These are phyloP conservation scores for Diaporthe citri DNA, from an alignment of 2,329 filamentous ascomycete species.

Conservation along the genomic window DNA sequence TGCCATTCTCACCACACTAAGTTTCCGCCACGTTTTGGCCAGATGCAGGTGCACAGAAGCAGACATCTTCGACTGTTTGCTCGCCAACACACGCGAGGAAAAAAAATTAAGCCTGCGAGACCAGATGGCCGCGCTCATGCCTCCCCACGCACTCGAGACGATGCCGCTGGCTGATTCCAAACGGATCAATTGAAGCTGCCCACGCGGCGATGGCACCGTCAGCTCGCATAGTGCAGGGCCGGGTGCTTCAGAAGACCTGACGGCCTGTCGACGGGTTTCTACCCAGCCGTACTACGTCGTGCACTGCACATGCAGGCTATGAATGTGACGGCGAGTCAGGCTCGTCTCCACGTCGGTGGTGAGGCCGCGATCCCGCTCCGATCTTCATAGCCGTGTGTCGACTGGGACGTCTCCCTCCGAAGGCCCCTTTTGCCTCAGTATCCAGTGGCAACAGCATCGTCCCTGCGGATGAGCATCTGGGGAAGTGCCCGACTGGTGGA, in stretches of 20 bases:
- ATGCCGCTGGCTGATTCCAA: neutral
- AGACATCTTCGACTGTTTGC: neutral
- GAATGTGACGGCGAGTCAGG: slow-evolving; percentile 29
- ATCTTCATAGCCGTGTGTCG: slow-evolving; percentile 18
- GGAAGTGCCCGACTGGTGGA: slow-evolving; percentile 8
- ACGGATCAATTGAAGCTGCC: neutral
- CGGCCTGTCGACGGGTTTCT: slow-evolving; percentile 10
- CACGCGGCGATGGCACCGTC: neutral
- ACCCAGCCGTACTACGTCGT: slow-evolving; percentile 14
- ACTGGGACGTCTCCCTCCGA: slow-evolving; percentile 20
- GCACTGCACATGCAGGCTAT: slow-evolving; percentile 15
- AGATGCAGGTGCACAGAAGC: slow-evolving; percentile 29
- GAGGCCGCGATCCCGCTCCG: slow-evolving; percentile 30
- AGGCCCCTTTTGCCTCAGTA: neutral
- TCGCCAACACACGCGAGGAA: neutral
- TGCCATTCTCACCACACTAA: slow-evolving; percentile 19
- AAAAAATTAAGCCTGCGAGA: neutral
- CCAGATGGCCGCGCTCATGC: neutral
- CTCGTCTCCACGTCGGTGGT: slow-evolving; percentile 24
- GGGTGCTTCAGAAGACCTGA: slow-evolving; percentile 2
- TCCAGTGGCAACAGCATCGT: neutral
- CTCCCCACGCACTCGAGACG: neutral
- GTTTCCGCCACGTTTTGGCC: slow-evolving; percentile 28
- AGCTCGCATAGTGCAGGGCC: neutral
- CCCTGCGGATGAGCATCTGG: neutral